These are phyloP conservation scores for Solanum aculeatissimum DNA, from an alignment of 305 asterid genomes.

Conservation along the genomic window DNA sequence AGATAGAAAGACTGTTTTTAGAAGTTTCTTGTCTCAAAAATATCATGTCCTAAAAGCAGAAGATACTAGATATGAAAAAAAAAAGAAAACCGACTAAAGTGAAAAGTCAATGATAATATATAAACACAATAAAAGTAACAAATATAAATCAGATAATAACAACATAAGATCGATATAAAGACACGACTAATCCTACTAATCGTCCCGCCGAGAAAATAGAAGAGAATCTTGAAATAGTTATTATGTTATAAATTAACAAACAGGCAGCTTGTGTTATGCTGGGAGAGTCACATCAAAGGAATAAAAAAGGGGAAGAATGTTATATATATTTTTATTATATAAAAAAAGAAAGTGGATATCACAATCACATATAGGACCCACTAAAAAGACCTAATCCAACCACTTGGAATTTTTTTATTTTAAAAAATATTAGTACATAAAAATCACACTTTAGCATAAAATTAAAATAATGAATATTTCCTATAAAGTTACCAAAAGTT, in stretches of 20 bases:
- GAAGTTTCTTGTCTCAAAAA: no score
- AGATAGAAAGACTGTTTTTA: no score
- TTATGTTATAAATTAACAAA: neutral
- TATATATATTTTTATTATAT: neutral
- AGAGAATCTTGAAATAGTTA: neutral
- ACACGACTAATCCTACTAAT: no score
- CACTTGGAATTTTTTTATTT: neutral
- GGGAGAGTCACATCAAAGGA: slow-evolving; percentile 17
- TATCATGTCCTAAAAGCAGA: no score
- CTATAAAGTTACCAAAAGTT: neutral
- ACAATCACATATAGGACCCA: slow-evolving; percentile 11
- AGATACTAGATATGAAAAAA: no score
- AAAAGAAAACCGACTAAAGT: no score
- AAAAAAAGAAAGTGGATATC: slow-evolving; percentile 14
- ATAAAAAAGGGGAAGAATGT: slow-evolving; percentile 10
- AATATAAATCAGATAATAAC: no score
- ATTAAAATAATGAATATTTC: neutral
- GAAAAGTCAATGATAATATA: no score
- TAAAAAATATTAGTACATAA: neutral
- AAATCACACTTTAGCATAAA: neutral
- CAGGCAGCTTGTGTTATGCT: neutral
- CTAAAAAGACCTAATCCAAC: slow-evolving; percentile 24
- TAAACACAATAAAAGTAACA: no score
- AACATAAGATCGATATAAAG: no score
- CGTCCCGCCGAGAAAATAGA: neutral